phyloP scores from a whole-genome alignment of 257 asterid genomes.

The Cordia subcordata region DNA sequence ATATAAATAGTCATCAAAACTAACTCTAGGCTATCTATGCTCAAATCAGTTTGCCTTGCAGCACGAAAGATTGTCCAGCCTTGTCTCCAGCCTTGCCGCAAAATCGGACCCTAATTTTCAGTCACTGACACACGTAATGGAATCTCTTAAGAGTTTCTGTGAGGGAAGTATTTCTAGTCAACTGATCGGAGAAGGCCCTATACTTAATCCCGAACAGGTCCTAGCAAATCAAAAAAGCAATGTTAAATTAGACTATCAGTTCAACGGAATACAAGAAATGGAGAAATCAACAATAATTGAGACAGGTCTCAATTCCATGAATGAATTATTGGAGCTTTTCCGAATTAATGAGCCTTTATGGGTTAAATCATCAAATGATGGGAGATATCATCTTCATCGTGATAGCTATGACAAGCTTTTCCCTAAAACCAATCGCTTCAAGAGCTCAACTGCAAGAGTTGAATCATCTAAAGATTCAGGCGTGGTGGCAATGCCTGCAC shows the following conservation, averaged over 20 bases:
- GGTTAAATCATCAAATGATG: slow-evolving; percentile 38
- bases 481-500: slow-evolving; percentile 46
- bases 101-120: slow-evolving; percentile 11
- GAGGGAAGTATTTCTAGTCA: slow-evolving; percentile 16
- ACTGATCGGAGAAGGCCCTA: slow-evolving; percentile 16
- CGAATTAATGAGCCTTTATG: slow-evolving; percentile 55
- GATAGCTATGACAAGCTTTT: slow-evolving; percentile 52
- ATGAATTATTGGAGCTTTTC: slow-evolving; percentile 52
- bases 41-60: slow-evolving; percentile 14
- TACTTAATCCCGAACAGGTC: slow-evolving; percentile 11
- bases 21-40: no score
- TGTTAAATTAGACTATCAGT: slow-evolving; percentile 3
- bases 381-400: slow-evolving; percentile 33
- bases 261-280: slow-evolving; percentile 20
- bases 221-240: slow-evolving; percentile 16
- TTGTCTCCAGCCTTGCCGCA: slow-evolving; percentile 31
- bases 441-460: slow-evolving; percentile 33
- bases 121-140: slow-evolving; percentile 11
- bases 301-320: slow-evolving; percentile 36
- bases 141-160: slow-evolving; percentile 12
- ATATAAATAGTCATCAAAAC: not conserved
- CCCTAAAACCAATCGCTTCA: slow-evolving; percentile 31
- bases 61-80: slow-evolving; percentile 30
- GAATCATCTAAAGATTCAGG: slow-evolving; percentile 71
- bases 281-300: slow-evolving; percentile 36